phyloP scores from a whole-genome alignment of 2,329 filamentous ascomycete genomes.

The Colletotrichum godetiae region DNA sequence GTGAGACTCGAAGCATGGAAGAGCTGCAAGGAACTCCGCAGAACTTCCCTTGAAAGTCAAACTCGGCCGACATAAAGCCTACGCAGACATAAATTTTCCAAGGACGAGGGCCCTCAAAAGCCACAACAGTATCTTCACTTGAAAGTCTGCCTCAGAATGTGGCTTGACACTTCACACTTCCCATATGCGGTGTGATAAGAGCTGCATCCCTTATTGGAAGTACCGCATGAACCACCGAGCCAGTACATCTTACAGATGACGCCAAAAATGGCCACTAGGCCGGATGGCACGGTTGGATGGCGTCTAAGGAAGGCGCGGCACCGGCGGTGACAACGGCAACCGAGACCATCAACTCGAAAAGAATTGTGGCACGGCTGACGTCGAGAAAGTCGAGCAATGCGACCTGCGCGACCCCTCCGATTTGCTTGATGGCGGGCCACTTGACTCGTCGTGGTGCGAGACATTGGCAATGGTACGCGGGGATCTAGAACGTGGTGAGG shows the following conservation, averaged over 20 bases:
- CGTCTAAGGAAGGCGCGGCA: conserved; percentile 14
- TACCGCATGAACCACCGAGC: background rate
- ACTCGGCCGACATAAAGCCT: background rate
- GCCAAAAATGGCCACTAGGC: conserved; percentile 8
- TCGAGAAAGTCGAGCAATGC: conserved; percentile 15
- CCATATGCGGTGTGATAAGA: conserved; percentile 9
- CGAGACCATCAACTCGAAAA: background rate
- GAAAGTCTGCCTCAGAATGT: background rate
- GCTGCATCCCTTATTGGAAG: conserved; percentile 13
- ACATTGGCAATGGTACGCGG: conserved; percentile 9
- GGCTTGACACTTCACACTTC: background rate
- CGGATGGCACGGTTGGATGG: conserved; percentile 13
- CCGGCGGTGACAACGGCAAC: conserved; percentile 11
- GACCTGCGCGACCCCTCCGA: conserved; percentile 13
- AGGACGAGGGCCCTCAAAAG: background rate
- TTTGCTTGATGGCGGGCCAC: conserved; percentile 25
- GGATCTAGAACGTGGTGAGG: conserved; percentile 24
- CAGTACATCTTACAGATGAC: conserved; percentile 11
- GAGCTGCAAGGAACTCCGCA: background rate
- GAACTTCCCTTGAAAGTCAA: background rate
- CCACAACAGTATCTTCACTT: conserved; percentile 4
- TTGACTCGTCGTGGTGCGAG: conserved; percentile 30
- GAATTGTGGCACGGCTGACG: conserved; percentile 14
- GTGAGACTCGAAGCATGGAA: background rate
- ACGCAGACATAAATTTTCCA: background rate